A percentile compares a stretch with the other conserved stretches of the same genome.
These are phyloP conservation scores for Aspergillus texensis DNA, from an alignment of 2,329 filamentous ascomycete species.

Conservation along the genomic window DNA sequence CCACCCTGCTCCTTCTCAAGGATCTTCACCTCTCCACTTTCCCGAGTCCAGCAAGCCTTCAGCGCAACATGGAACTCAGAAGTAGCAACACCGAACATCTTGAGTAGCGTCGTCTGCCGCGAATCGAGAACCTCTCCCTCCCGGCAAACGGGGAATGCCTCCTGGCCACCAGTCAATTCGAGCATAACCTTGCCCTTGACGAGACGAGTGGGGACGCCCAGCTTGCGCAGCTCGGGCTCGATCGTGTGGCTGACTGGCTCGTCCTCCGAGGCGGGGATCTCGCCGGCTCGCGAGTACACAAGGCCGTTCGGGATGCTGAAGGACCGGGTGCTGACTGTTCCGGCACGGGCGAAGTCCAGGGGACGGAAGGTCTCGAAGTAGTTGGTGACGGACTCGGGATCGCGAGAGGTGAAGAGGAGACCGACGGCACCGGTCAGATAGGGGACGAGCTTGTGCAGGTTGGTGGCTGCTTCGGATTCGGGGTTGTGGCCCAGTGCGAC, in stretches of 20 bases:
- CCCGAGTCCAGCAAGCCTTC: slow-evolving; percentile 62
- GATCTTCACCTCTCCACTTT: slow-evolving; percentile 43
- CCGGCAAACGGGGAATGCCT: slow-evolving; percentile 75
- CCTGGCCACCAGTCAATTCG: slow-evolving; percentile 51
- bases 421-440: slow-evolving; percentile 83
- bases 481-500: slow-evolving; percentile 82
- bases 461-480: slow-evolving; percentile 78
- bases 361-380: slow-evolving; percentile 75
- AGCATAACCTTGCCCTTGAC: slow-evolving; percentile 85
- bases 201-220: slow-evolving; percentile 87
- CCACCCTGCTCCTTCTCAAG: slow-evolving; percentile 38
- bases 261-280: slow-evolving; percentile 78
- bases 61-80: slow-evolving; percentile 86
- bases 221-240: slow-evolving; percentile 85
- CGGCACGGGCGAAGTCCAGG: slow-evolving; percentile 89
- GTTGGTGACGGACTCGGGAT: slow-evolving; percentile 64
- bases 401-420: slow-evolving; percentile 84
- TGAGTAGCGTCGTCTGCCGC: slow-evolving; percentile 88
- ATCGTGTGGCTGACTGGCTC: slow-evolving; percentile 83
- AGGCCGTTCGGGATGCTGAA: slow-evolving; percentile 83
- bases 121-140: slow-evolving; percentile 85
- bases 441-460: slow-evolving; percentile 69
- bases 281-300: slow-evolving; percentile 76
- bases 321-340: slow-evolving; percentile 70
- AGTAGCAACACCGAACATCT: slow-evolving; percentile 88